Base-by-base conservation (phyloP, 306 rosid species). In the Mimosa bimucronata region DNA sequence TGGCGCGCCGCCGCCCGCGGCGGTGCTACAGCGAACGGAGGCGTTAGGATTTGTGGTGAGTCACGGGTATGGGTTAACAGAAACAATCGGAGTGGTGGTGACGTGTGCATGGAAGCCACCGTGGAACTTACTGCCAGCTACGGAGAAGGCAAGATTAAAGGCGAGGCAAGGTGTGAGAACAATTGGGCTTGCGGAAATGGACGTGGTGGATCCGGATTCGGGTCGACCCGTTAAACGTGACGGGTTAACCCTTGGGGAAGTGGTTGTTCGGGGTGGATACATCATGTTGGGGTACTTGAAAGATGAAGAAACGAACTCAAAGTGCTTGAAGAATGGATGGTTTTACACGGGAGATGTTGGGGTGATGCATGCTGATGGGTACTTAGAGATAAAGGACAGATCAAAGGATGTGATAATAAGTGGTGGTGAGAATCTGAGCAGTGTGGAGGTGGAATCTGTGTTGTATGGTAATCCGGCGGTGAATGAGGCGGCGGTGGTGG, bases 121-220 rank as follows among this genome's bases (percentile, higher is more conserved):
- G 25, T 92, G 96, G 96, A 86, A 92, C 44, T 11, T 6, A 2
- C 19, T 92, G 0, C 96, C 94, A 2, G 91, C 85, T 26, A 37
- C 82, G 1, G 96, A 89, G 85, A 82, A 84, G 62, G 97, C 97
- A 3, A 7, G 88, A 73, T 7, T 92, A 42, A 92, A 91, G 88
- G 74, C 94, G 6, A 71, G 97, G 13, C 97, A 92, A 21, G 97
- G 97, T 0, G 97, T 92, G 71, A 83, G 90, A 44, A 87, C 86
- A 0, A 26, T 48, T 0, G 88, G 80, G 14, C 53, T 88, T 87
- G 68, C 87, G 53, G 89, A 71, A 25, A 72, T 74, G 7, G 94
- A 92, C 16, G 91, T 89, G 41, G 82, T 92, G 82, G 88, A 83
- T 7, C 57, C 82, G 0, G 77, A 70, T 7, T 38, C 73, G 0